Evolutionary conservation across 352 stramenopile species (phyloP), one percentile per base, ranked within the genome.

Genomic region (Proteromonas lacertae): DNA sequence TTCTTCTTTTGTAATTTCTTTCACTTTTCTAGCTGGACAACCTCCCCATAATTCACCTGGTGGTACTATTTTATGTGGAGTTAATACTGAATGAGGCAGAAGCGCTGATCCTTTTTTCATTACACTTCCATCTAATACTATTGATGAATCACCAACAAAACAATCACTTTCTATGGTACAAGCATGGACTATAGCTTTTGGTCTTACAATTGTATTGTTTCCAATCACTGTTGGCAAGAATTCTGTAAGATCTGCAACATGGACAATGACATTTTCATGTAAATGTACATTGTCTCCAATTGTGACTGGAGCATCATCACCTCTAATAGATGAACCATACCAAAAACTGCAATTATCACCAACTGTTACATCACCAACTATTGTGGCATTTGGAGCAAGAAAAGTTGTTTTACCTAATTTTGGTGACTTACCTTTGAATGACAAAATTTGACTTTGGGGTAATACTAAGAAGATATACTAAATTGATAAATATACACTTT

Each of bases 351-450:
- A 71, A 43, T 65, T 64, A 37, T 64, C 63, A 44, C 72, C 72
- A 31, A 87, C 60, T 52, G 71, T 72, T 17, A 89, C 73, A 43
- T 88, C 67, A 19, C 73, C 73, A 42, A 89, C 77, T 22, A 89
- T 64, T 2, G 65, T 74, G 32, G 73, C 72, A 36, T 76, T 84
- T 4, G 72, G 72, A 20, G 72, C 73, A 35, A 89, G 57, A 42
- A 87, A 89, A 35, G 57, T 36, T 10, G 25, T 35, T 3, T 33
- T 17, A 10, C 31, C 20, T 9, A 52, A 37, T 14, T 40, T 40
- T 21, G 49, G 49, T 13, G 25, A n/a, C 28, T 45, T 38, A 9
- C 35, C 37, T 25, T 41, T 43, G 39, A 53, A 29, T 2, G 14
- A 30, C 12, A 54, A 19, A 7, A 50, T 35, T 22, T 40, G 21